Conservation (phyloP, 2,329 filamentous ascomycete species). For the Diplodia scrobiculata region DNA sequence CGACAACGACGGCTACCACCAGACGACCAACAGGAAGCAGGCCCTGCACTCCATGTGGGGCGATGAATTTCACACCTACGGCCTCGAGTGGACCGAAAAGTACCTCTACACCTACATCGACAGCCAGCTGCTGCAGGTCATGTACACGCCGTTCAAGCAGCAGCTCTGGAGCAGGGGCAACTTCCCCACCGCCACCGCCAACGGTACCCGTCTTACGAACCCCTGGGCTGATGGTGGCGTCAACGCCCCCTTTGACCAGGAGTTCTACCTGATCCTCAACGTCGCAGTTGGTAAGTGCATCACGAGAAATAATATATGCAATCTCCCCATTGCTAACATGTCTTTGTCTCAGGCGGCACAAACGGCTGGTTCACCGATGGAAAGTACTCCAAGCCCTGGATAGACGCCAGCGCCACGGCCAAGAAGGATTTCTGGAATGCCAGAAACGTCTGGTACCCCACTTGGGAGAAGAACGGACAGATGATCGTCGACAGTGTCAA, state of each 20-base stretch:
- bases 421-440: slow-evolving; percentile 30
- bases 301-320: neutral
- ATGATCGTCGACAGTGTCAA: slow-evolving; percentile 34
- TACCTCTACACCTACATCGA: slow-evolving; percentile 60
- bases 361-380: slow-evolving; percentile 29
- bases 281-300: slow-evolving; percentile 39
- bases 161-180: slow-evolving; percentile 46
- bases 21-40: slow-evolving; percentile 34
- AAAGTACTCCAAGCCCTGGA: slow-evolving; percentile 29
- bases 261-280: slow-evolving; percentile 49
- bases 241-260: slow-evolving; percentile 48
- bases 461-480: slow-evolving; percentile 31
- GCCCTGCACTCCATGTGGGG: slow-evolving; percentile 38
- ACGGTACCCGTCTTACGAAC: slow-evolving; percentile 44
- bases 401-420: slow-evolving; percentile 24
- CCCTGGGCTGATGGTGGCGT: slow-evolving; percentile 42
- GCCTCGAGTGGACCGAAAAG: slow-evolving; percentile 56
- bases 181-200: slow-evolving; percentile 41
- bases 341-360: slow-evolving; percentile 1
- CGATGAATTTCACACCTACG: slow-evolving; percentile 55
- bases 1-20: slow-evolving; percentile 37
- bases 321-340: neutral
- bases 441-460: slow-evolving; percentile 24
- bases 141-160: slow-evolving; percentile 28
- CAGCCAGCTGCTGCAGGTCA: slow-evolving; percentile 32